phyloP scores from a whole-genome alignment of 257 asterid genomes.

The Ballota nigra region DNA sequence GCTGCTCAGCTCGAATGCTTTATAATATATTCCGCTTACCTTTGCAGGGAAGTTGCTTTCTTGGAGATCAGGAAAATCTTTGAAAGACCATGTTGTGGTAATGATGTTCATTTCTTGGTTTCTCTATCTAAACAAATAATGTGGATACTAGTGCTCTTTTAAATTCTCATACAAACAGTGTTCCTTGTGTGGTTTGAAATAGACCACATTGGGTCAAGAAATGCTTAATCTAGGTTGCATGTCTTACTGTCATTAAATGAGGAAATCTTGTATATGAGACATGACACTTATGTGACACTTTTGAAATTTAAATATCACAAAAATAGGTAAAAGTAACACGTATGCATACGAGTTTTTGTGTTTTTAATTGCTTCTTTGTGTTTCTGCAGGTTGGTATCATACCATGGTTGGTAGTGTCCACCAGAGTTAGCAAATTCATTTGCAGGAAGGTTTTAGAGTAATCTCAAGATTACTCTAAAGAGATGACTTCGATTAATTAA shows the following conservation, averaged over 20 bases:
- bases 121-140: not conserved
- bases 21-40: not conserved
- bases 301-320: no score
- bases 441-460: conserved; percentile 58
- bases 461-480: not conserved
- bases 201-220: not conserved
- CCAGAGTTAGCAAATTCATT: conserved; percentile 72
- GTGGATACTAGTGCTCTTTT: not conserved
- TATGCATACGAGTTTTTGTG: no score
- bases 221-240: not conserved
- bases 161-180: not conserved
- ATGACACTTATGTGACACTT: not conserved
- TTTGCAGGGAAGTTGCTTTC: conserved; percentile 74
- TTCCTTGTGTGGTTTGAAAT: not conserved
- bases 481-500: conserved; percentile 3
- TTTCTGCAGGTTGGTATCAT: conserved; percentile 82
- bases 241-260: no score
- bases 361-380: not conserved
- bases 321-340: not conserved
- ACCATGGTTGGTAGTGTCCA: conserved; percentile 80
- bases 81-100: conserved; percentile 77
- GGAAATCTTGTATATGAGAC: no score
- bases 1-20: not conserved
- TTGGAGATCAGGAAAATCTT: conserved; percentile 72
- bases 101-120: conserved; percentile 14